phyloP scores from a whole-genome alignment of 1,139 yeast genomes.

The Candida pseudocylindracea region DNA sequence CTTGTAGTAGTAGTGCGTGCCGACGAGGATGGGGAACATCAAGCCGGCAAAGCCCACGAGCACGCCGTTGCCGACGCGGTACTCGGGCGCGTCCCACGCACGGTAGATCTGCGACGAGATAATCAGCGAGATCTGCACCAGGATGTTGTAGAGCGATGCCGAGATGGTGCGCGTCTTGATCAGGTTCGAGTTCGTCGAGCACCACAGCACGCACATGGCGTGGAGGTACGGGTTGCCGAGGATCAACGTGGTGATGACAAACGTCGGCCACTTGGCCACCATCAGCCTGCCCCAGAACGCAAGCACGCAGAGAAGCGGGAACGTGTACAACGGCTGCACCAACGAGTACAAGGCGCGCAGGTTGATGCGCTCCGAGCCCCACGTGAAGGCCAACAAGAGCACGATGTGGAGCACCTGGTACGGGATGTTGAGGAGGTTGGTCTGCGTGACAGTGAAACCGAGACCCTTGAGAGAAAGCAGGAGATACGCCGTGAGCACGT shows the following conservation, averaged over 20 bases:
- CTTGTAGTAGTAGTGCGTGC: constrained; percentile 14
- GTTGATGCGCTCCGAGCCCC: constrained; percentile 1
- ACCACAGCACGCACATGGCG: constrained; percentile 21
- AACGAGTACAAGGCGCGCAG: constrained; percentile 6
- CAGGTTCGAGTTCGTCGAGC: constrained; percentile 6
- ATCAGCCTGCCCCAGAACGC: constrained; percentile 29
- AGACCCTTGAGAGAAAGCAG: background rate
- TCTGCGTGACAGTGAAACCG: background rate
- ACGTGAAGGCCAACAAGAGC: background rate
- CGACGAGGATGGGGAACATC: constrained; percentile 4
- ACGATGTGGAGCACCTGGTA: background rate
- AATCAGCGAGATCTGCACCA: constrained; percentile 6
- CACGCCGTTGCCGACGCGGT: background rate
- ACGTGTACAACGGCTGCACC: constrained; percentile 13
- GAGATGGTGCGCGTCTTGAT: constrained; percentile 8
- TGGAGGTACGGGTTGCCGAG: constrained; percentile 29
- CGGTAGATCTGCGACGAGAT: constrained; percentile 2
- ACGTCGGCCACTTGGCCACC: constrained; percentile 25
- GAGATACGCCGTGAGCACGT: background rate
- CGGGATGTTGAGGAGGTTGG: background rate
- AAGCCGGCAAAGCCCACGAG: constrained; percentile 2
- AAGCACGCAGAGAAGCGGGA: constrained; percentile 17
- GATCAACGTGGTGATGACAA: constrained; percentile 20
- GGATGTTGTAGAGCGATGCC: constrained; percentile 8
- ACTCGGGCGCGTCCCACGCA: background rate